Base-by-base conservation (phyloP, 2,329 filamentous ascomycete species). In the Paraconiothyrium sp. region DNA sequence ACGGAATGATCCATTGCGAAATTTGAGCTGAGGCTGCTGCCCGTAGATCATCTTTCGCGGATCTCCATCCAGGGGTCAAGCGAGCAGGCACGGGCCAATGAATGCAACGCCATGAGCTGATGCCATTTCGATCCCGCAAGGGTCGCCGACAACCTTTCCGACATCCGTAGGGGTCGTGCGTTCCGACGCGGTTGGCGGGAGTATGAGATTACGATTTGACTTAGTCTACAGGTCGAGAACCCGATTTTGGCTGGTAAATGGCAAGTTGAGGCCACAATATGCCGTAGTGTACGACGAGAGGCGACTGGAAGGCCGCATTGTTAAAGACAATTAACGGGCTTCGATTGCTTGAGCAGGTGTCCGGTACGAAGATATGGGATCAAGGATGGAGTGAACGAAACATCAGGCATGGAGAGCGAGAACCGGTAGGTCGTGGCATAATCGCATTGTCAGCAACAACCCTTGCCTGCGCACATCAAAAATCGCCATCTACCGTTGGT, bases 31-130 rank as follows among this genome's bases (percentile, higher is more conserved):
- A 24, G 43, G 7, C 43, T 44, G 30, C 16, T 32, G 30, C 16
- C n/a, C 27, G 47, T 50, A 50, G 48, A 50, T 50, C 30, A 35
- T 50, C 9, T 16, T n/a, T 32, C 27, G 16, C 30, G 13, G 9
- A 47, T 24, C 1, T 22, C 13, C 8, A 16, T 50, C 48, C 32
- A 50, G 48, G 47, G 48, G 48, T 50, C 48, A 50, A 50, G 30
- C 48, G 48, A 50, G 27, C 27, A 16, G 48, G 30, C 48, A 50
- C 32, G 48, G 48, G 16, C 30, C 30, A 35, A 35, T 22, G 10
- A 22, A 35, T 34, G 27, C 22, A n/a, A 30, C 24, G 30, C 24
- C 30, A 16, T 27, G 16, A 32, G 14, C 24, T 49, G 24, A 24
- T 14, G 16, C 22, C 14, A 30, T 16, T 27, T 9, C 13, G 11